Base-by-base conservation (phyloP, 2,329 filamentous ascomycete genomes). In the Botryotinia globosa region DNA sequence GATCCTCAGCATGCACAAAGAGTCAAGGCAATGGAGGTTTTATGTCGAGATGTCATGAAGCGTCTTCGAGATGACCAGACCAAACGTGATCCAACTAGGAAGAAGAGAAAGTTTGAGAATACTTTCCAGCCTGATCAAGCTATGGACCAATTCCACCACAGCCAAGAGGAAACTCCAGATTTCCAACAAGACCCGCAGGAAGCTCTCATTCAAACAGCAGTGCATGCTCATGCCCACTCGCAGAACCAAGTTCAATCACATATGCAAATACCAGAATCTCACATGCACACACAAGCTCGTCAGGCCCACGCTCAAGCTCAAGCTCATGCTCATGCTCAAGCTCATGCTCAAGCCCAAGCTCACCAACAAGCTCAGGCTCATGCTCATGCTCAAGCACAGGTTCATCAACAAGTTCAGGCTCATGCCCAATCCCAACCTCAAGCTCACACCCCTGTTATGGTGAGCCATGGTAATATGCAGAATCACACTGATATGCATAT, bases 11-110 rank as follows among this genome's bases (percentile, higher is more conserved):
- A 89, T 72, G 78, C 82, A 34, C 81, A 84, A 63, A 92, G 90
- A 79, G 79, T 88, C 48, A 90, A 88, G 76, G 91, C 91, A 1
- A 81, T 94, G 64, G 91, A 94, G 74, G 85, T 92, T 0, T 82
- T 96, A 5, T 91, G 91, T 69, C 87, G 90, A 69, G 92, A 95
- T 81, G 91, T 93, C 29, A 90, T 93, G 86, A 94, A 94, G 82
- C 86, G 93, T 65, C 85, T 92, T 70, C 87, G 91, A 51, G 91
- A 93, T 77, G 90, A 92, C 75, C 87, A 88, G 73, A 84, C 84
- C 0, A 88, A 87, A 76, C 85, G 85, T 72, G 84, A 89, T 77
- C 82, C 85, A 3, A 83, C 83, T 22, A 83, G 83, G 72, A 83
- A 81, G 79, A 84, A 82, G 76, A 56, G 51, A 56, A 78, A 78